Base-by-base conservation (phyloP, 106 monocot species). In the Triglochin maritima region DNA sequence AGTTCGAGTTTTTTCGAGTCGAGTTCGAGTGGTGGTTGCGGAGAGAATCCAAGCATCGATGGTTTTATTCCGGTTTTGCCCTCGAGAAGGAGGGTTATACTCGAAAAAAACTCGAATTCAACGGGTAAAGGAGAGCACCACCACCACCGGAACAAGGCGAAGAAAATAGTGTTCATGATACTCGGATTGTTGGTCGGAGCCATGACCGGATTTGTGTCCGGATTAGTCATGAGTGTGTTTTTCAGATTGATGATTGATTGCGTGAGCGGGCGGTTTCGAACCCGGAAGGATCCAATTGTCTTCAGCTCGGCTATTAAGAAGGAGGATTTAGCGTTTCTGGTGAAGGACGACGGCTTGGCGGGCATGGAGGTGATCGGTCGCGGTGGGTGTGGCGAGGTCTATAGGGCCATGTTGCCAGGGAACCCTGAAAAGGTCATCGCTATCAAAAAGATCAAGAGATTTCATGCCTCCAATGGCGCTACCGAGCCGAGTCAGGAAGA, bases 381-480 rank as follows among this genome's bases (percentile, higher is more conserved):
- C 11, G 92, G 88, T 50, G 88, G 85, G 13, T 83, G 85, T 55
- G 88, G 88, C 7, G 83, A 82, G 63, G 92, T 92, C 49, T 92
- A 83, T 80, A 69, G 56, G 48, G 67, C 72, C 0, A 44, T 70
- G 72, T 78, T 88, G 16, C 75, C 78, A 16, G 15, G 49, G 14
- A 46, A 56, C n/a, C 57, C 77, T 12, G 71, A 72, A 1, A 75
- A 50, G 55, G 13, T 67, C 13, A 67, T 85, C 53, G 86, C 89
- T 9, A 74, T 89, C 63, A 89, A 89, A 76, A 78, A 69, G 75
- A 73, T 88, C 66, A 66, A 44, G 59, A 82, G 75, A 50, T 60
- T 65, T 8, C 11, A 49, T 13, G 58, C 13, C 7, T 16, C 29
- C 43, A 57, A 62, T 9, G 53, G 13, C 7, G 42, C 57, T 47